These are phyloP conservation scores for Clarireedia hainanense DNA, from an alignment of 2,329 filamentous ascomycete species.

Conservation along the genomic window DNA sequence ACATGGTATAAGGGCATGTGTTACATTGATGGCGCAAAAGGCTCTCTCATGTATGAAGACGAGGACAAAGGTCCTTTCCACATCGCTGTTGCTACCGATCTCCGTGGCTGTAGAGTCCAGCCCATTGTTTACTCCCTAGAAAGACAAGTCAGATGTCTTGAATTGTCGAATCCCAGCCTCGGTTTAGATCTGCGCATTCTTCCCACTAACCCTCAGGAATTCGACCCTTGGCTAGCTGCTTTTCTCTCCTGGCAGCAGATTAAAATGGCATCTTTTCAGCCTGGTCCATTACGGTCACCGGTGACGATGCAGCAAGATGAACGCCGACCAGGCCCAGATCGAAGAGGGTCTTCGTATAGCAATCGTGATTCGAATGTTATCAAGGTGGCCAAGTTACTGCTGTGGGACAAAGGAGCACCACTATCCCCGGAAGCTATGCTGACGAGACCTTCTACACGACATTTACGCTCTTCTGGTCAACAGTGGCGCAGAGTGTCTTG, in stretches of 20 bases:
- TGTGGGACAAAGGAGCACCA: conserved; percentile 75
- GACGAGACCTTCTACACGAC: conserved; percentile 43
- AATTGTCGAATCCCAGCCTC: conserved; percentile 45
- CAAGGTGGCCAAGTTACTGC: conserved; percentile 84
- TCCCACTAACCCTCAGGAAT: conserved; percentile 56
- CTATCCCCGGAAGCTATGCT: conserved; percentile 45
- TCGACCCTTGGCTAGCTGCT: conserved; percentile 74
- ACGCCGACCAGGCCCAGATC: conserved; percentile 28
- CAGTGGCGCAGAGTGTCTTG: conserved; percentile 82
- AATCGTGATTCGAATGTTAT: conserved; percentile 80
- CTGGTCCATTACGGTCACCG: conserved; percentile 15
- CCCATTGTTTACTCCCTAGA: conserved; percentile 40
- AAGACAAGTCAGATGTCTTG: conserved; percentile 41
- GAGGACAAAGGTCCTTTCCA: conserved; percentile 59
- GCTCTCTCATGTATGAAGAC: conserved; percentile 66
- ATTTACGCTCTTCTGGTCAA: conserved; percentile 47
- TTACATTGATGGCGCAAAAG: conserved; percentile 70
- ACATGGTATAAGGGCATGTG: conserved; percentile 66
- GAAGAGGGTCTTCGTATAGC: conserved; percentile 44
- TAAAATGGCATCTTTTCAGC: conserved; percentile 35
- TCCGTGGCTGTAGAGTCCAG: conserved; percentile 65
- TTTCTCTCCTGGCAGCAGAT: conserved; percentile 76
- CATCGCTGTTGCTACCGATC: conserved; percentile 60
- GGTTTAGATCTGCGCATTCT: conserved; percentile 57
- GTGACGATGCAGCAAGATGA: conserved; percentile 13